These are phyloP conservation scores for Tylopilus sp. DNA, from an alignment of 768 basidiomycete species.

Conservation along the genomic window DNA sequence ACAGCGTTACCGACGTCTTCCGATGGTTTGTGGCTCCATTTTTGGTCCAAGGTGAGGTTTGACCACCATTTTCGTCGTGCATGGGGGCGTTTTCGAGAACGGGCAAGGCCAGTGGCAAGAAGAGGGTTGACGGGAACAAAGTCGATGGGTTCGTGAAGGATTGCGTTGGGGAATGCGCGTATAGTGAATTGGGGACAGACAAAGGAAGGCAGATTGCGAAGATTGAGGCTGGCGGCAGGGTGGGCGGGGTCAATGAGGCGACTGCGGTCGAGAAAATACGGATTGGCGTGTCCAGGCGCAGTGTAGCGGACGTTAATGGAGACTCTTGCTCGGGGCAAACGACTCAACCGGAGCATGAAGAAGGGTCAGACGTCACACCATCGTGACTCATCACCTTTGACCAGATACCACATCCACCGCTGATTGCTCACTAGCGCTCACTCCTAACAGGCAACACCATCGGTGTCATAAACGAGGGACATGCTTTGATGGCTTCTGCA, in stretches of 20 bases:
- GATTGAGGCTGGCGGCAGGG: slow-evolving; percentile 12
- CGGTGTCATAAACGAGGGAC: too few species aligned
- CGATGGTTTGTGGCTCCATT: background rate
- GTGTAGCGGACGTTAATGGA: slow-evolving; percentile 5
- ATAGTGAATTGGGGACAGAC: slow-evolving; percentile 20
- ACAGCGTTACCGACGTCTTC: background rate
- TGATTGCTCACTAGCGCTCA: too few species aligned
- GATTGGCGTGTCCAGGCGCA: slow-evolving; percentile 14
- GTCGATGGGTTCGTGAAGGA: slow-evolving; percentile 12
- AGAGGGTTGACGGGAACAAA: slow-evolving; percentile 20
- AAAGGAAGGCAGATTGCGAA: slow-evolving; percentile 16
- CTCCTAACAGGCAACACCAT: too few species aligned
- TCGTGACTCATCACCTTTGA: too few species aligned
- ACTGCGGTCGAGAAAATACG: slow-evolving; percentile 8
- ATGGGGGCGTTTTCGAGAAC: background rate
- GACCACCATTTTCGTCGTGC: background rate
- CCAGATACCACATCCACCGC: too few species aligned
- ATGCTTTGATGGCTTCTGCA: too few species aligned
- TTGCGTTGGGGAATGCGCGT: slow-evolving; percentile 22
- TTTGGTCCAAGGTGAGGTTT: background rate
- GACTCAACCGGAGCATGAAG: background rate
- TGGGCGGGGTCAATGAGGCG: slow-evolving; percentile 17
- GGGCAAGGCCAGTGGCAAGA: slow-evolving; percentile 14
- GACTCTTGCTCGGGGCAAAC: background rate
- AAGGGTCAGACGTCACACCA: background rate